Evolutionary conservation across 441 rosid genomes (phyloP).

Genomic region (Gossypium laxum): DNA sequence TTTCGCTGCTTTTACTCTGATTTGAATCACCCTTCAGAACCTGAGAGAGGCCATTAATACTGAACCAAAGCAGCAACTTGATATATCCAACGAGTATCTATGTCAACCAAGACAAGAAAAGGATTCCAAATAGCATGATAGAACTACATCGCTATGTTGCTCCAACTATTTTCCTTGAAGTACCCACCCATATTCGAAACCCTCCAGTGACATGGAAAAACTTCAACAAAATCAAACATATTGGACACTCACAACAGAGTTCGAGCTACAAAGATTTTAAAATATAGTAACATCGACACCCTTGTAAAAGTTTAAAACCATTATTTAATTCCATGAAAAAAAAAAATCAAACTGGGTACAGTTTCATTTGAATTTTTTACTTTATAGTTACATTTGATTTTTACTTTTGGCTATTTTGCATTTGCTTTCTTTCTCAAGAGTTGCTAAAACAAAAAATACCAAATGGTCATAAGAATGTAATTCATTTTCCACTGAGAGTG

Average conservation of each 20-base stretch:
- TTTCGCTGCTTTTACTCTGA: slow-evolving; percentile 26
- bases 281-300: neutral
- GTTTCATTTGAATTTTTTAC: neutral
- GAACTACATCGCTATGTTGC: neutral
- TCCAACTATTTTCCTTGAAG: neutral
- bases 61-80: slow-evolving; percentile 24
- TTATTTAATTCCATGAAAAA: neutral
- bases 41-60: slow-evolving; percentile 32
- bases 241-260: no score
- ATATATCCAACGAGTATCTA: slow-evolving; percentile 20
- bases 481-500: neutral
- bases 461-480: neutral
- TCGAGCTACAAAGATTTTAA: neutral
- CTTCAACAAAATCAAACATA: no score
- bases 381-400: neutral
- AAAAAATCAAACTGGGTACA: neutral
- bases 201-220: neutral
- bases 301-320: neutral
- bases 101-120: slow-evolving; percentile 3
- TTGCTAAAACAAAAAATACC: neutral
- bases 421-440: neutral
- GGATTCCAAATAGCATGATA: slow-evolving; percentile 9
- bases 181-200: neutral
- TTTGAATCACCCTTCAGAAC: slow-evolving; percentile 48
- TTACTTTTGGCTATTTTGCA: neutral